phyloP scores from a whole-genome alignment of 805 yeast species.

The Komagataella ulmi region DNA sequence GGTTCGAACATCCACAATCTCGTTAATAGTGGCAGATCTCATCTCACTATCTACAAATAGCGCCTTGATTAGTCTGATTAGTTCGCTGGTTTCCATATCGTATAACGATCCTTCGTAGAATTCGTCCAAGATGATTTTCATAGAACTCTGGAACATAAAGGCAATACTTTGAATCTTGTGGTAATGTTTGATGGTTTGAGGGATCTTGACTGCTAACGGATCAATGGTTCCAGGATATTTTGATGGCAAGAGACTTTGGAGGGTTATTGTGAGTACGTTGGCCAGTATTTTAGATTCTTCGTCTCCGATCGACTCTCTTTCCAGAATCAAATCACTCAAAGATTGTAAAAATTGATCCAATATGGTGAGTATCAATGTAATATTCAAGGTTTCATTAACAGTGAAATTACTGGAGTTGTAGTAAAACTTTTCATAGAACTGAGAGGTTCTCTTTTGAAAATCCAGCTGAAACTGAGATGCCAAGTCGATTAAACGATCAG shows the following conservation, averaged over 20 bases:
- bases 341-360: constrained; percentile 8
- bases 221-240: not conserved
- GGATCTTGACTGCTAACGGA: not conserved
- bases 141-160: constrained; percentile 16
- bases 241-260: not conserved
- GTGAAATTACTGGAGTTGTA: constrained; percentile 3
- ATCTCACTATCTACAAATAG: constrained; percentile 33
- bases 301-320: constrained; percentile 16
- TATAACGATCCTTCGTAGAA: constrained; percentile 40
- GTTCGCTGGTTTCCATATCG: constrained; percentile 33
- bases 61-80: constrained; percentile 24
- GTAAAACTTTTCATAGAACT: constrained; percentile 5
- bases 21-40: constrained; percentile 28
- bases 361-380: constrained; percentile 8
- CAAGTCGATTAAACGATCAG: constrained; percentile 3
- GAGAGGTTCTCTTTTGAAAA: constrained; percentile 6
- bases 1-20: constrained; percentile 29
- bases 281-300: constrained; percentile 16
- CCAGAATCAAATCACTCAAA: constrained; percentile 8
- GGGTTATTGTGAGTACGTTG: constrained; percentile 4
- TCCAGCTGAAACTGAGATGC: constrained; percentile 4
- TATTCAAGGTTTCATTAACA: constrained; percentile 10
- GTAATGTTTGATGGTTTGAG: constrained; percentile 2
- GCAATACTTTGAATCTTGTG: constrained; percentile 16
- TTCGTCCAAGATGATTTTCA: constrained; percentile 30